Conservation (phyloP, 2,329 filamentous ascomycete species). For the Hypoxylon sp. region DNA sequence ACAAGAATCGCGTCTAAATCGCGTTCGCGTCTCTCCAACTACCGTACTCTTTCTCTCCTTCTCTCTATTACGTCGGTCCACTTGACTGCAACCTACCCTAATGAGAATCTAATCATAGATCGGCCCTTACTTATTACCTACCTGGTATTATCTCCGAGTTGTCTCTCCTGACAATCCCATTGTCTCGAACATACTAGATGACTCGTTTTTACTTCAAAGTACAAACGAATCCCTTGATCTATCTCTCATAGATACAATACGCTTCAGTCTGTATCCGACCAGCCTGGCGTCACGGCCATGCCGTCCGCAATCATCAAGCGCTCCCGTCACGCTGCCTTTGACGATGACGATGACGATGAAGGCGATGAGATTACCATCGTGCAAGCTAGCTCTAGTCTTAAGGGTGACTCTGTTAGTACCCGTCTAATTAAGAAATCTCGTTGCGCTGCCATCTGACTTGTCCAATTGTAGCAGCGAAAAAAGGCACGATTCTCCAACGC, state of each 20-base stretch:
- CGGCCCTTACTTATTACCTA: too few relatives aligned
- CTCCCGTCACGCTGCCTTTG: slow-evolving; percentile 48
- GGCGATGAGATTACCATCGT: slow-evolving; percentile 49
- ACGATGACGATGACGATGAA: slow-evolving; percentile 46
- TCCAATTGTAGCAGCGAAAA: slow-evolving; percentile 48
- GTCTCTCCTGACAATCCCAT: too few relatives aligned
- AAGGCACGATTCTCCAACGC: slow-evolving; percentile 49
- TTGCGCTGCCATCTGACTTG: slow-evolving; percentile 11
- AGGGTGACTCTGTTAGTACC: slow-evolving; percentile 51
- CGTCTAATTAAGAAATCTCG: slow-evolving; percentile 16
- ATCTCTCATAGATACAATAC: background rate
- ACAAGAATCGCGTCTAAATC: slow-evolving; percentile 18
- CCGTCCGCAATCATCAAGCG: slow-evolving; percentile 52
- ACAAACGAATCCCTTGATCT: slow-evolving; percentile 4
- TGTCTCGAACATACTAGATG: background rate
- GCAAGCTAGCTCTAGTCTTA: slow-evolving; percentile 54
- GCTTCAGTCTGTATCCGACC: background rate
- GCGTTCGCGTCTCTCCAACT: slow-evolving; percentile 20
- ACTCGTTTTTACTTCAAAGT: background rate
- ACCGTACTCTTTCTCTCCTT: too few relatives aligned
- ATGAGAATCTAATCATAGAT: too few relatives aligned
- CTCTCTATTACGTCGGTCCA: background rate
- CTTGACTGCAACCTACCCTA: background rate
- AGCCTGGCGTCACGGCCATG: slow-evolving; percentile 31
- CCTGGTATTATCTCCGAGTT: too few relatives aligned